A percentile compares a stretch with the other conserved stretches of the same genome.
These are phyloP conservation scores for Myxozyma neglecta DNA, from an alignment of 805 yeast species.

Conservation along the genomic window DNA sequence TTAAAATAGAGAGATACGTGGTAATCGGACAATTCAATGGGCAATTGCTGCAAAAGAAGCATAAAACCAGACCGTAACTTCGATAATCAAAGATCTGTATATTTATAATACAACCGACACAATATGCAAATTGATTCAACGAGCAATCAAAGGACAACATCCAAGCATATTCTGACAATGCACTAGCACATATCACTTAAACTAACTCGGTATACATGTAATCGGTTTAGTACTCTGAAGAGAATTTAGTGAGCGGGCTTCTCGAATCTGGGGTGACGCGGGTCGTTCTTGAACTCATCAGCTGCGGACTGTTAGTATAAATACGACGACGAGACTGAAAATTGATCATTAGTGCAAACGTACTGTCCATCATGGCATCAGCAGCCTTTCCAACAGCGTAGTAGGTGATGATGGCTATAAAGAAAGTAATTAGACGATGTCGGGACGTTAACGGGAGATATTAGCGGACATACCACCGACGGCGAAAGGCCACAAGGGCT, in stretches of 20 bases:
- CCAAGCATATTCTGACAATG: no score
- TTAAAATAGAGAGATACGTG: no score
- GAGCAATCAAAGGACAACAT: no score
- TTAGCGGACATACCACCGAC: slow-evolving; percentile 65
- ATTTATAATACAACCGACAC: no score
- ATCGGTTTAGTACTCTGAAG: no score
- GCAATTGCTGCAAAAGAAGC: no score
- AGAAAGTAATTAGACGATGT: neutral
- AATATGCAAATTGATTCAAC: no score
- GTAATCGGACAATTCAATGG: no score
- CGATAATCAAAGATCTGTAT: no score
- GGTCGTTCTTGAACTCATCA: slow-evolving; percentile 84
- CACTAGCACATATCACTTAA: no score
- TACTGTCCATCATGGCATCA: slow-evolving; percentile 62
- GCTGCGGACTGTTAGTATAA: slow-evolving; percentile 15
- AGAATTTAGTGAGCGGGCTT: slow-evolving; percentile 18
- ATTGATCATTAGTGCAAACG: slow-evolving; percentile 2
- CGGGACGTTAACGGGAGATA: neutral
- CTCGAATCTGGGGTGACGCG: slow-evolving; percentile 87
- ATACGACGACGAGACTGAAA: neutral
- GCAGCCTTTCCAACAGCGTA: slow-evolving; percentile 70
- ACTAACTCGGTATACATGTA: no score
- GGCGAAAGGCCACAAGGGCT: slow-evolving; percentile 86
- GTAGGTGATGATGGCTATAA: slow-evolving; percentile 55
- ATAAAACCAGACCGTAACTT: no score